Evolutionary conservation across 495 filamentous ascomycete species (phyloP), one percentile per base, ranked within the genome.

Genomic region (Terfezia claveryi): DNA sequence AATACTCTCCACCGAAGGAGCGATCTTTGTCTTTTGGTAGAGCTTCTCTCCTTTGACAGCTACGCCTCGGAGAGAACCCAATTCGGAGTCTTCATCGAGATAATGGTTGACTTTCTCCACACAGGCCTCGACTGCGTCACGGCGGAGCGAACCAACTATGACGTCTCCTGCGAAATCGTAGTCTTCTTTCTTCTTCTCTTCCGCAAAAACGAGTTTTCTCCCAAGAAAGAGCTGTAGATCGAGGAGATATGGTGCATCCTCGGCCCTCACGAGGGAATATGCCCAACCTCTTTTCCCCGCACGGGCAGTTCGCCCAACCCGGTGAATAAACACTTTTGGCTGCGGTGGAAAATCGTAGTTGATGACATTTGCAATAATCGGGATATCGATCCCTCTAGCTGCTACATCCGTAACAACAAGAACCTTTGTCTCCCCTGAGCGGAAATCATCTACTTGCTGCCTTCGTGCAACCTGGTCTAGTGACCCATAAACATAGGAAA

Each of bases 261-360:
- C 75, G 50, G 85, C 82, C 51, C 81, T 76, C 11, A 94, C 80
- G 36, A 99, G 74, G 71, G 80, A 92, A 71, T 91, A 99, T 70
- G 83, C 83, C 91, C 92, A 96, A 54, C 91, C 91, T 52, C 78
- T 77, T 56, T 81, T 81, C 8, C 92, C 92, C 49, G 91, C 91
- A 74, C 91, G 77, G 23, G 91, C 91, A 11, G 91, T 96, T 66
- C 91, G 78, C 58, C 91, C 91, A 32, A 99, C 92, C 62, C 91
- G 82, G 67, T 99, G 91, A 56, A 99, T 81, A 61, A 89, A 96
- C 16, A 96, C 79, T 67, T 99, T 99, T 23, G 91, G 87, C 61
- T 96, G 89, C 6, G 89, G 81, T 4, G 91, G 91, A 63, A 99
- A 96, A 59, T 96, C 87, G 71, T 92, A 99, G 71, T 99, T 96